Percentiles rank a stretch among this genome's conserved stretches.
phyloP scores from a whole-genome alignment of 805 yeast species.

The Grigorovia jiainica region DNA sequence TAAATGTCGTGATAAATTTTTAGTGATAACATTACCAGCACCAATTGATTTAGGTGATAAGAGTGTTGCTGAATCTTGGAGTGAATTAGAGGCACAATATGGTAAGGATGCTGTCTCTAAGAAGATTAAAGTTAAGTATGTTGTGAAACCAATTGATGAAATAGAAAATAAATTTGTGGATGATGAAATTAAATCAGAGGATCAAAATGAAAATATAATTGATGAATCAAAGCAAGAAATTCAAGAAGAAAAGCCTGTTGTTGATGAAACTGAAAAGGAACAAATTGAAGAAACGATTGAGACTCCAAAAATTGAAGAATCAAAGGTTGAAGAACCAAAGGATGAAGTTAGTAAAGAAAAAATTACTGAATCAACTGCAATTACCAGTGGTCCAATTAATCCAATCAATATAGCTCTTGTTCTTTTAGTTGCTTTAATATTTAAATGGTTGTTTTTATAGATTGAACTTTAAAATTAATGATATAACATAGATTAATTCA shows the following conservation, averaged over 20 bases:
- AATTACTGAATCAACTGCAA: not conserved
- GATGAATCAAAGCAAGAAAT: slow-evolving; percentile 5
- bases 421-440: slow-evolving; percentile 1
- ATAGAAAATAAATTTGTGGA: slow-evolving; percentile 14
- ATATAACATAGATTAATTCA: no score
- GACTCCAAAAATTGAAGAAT: not conserved
- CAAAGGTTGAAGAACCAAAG: not conserved
- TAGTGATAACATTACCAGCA: slow-evolving; percentile 78
- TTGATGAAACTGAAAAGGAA: not conserved
- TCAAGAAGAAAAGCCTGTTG: not conserved
- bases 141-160: not conserved
- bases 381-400: not conserved
- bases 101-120: slow-evolving; percentile 48
- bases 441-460: slow-evolving; percentile 2
- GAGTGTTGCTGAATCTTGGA: slow-evolving; percentile 63
- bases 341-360: not conserved
- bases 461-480: not conserved
- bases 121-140: slow-evolving; percentile 56
- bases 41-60: slow-evolving; percentile 47
- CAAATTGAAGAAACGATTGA: not conserved
- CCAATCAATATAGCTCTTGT: not conserved
- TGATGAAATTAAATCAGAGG: slow-evolving; percentile 2
- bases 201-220: not conserved
- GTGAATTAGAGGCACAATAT: slow-evolving; percentile 53
- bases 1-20: slow-evolving; percentile 86